Conservation (phyloP, 192 early-diverging fungal genomes). For the Backusella westeae region DNA sequence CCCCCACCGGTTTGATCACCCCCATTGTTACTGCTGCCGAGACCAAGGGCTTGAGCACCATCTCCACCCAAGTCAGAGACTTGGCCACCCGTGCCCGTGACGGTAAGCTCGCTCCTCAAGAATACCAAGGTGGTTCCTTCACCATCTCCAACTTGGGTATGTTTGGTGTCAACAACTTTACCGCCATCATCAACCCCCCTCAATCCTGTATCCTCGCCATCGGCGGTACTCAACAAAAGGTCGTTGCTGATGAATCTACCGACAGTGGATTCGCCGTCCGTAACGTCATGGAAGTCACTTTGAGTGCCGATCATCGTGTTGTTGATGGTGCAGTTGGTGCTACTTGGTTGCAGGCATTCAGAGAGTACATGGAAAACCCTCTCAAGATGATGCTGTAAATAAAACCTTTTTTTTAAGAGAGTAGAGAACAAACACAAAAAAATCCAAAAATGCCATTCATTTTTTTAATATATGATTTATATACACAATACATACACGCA, state of each 20-base stretch:
- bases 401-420: constrained; percentile 1
- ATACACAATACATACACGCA: neutral
- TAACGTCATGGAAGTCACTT: constrained; percentile 81
- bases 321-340: constrained; percentile 95
- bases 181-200: constrained; percentile 97
- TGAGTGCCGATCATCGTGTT: constrained; percentile 90
- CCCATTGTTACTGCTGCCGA: constrained; percentile 88
- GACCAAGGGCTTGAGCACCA: constrained; percentile 79
- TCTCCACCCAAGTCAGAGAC: constrained; percentile 84
- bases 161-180: constrained; percentile 92
- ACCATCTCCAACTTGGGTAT: constrained; percentile 99
- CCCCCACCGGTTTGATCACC: constrained; percentile 91
- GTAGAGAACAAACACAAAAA: neutral
- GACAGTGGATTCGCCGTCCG: constrained; percentile 70
- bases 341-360: constrained; percentile 87
- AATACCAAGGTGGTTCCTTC: constrained; percentile 96
- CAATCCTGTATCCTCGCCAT: constrained; percentile 93
- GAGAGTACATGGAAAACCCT: constrained; percentile 92
- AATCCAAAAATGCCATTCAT: neutral
- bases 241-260: constrained; percentile 59
- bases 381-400: constrained; percentile 88
- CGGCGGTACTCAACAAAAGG: constrained; percentile 74
- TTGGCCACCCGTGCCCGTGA: constrained; percentile 81
- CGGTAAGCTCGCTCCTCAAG: constrained; percentile 89
- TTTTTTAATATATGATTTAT: constrained; percentile 5